Evolutionary conservation across 805 yeast species (phyloP).

Genomic region (Yarrowia sp.): DNA sequence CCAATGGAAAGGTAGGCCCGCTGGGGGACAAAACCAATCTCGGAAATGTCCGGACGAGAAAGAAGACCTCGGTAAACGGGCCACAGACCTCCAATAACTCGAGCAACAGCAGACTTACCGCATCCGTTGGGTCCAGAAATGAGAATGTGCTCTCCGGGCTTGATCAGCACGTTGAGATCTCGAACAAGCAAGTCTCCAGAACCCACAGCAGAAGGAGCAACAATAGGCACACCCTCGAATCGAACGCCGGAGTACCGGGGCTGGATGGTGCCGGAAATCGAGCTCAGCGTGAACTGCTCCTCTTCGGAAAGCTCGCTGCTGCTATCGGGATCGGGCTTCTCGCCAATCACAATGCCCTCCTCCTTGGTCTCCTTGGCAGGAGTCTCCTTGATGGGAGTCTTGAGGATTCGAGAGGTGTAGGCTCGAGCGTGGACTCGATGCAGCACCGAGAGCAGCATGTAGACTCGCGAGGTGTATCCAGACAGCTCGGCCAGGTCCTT

Average conservation of each 20-base stretch:
- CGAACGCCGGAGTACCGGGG: constrained; percentile 77
- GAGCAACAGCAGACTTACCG: constrained; percentile 86
- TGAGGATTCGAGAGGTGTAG: constrained; percentile 42
- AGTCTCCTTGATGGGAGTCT: constrained; percentile 32
- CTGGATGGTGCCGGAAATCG: constrained; percentile 82
- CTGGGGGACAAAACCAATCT: constrained; percentile 82
- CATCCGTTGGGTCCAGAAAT: constrained; percentile 87
- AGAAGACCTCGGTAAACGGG: constrained; percentile 84
- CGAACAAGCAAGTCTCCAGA: constrained; percentile 66
- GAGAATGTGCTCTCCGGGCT: constrained; percentile 70
- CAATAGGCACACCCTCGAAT: constrained; percentile 80
- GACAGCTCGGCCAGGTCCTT: constrained; percentile 90
- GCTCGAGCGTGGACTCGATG: constrained; percentile 77
- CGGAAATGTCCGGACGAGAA: constrained; percentile 71
- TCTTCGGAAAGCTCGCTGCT: constrained; percentile 32
- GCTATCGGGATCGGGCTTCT: constrained; percentile 18
- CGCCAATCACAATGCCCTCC: constrained; percentile 39
- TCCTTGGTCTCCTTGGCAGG: constrained; percentile 28
- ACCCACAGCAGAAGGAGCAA: constrained; percentile 63
- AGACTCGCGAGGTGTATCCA: constrained; percentile 88
- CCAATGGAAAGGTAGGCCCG: constrained; percentile 82
- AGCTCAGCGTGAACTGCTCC: constrained; percentile 51
- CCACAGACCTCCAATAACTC: constrained; percentile 89
- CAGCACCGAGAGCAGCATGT: constrained; percentile 72
- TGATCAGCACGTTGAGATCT: constrained; percentile 67